phyloP scores from a whole-genome alignment of 306 rosid genomes.

The Elaeagnus macrophylla region DNA sequence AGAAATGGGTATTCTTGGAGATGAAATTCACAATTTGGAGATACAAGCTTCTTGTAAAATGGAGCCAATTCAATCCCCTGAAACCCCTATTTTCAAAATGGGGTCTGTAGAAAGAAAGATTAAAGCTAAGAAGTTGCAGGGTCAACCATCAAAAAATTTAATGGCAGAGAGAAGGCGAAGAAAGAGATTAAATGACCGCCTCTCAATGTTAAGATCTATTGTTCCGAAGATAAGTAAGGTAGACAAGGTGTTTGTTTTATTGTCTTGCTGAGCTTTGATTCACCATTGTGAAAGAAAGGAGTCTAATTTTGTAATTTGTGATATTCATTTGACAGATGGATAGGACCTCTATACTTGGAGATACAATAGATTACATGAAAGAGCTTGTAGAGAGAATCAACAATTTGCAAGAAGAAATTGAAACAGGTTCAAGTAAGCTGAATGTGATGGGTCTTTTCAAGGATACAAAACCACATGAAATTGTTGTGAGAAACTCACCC shows the following conservation, averaged over 20 bases:
- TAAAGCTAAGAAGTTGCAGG: constrained; percentile 57
- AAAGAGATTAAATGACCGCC: constrained; percentile 77
- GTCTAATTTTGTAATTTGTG: too few species aligned
- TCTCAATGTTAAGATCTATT: constrained; percentile 89
- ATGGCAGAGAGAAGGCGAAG: constrained; percentile 94
- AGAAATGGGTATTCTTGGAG: constrained; percentile 40
- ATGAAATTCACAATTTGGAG: constrained; percentile 49
- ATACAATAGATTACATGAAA: constrained; percentile 90
- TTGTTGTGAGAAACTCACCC: constrained; percentile 59
- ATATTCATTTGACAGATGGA: constrained; percentile 53
- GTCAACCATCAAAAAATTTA: constrained; percentile 90
- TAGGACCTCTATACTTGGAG: constrained; percentile 91
- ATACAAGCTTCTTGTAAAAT: constrained; percentile 49
- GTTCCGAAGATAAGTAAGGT: constrained; percentile 98
- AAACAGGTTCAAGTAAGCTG: constrained; percentile 28
- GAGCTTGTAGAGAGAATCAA: constrained; percentile 75
- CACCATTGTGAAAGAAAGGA: too few species aligned
- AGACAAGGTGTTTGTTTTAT: background rate
- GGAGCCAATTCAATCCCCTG: constrained; percentile 58
- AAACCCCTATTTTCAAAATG: constrained; percentile 39
- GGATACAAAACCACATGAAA: constrained; percentile 57
- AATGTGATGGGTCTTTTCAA: constrained; percentile 34
- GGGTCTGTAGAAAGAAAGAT: constrained; percentile 44
- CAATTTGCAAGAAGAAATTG: constrained; percentile 46
- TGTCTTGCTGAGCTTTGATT: too few species aligned